Evolutionary conservation across 2,329 filamentous ascomycete species (phyloP).

Genomic region (Domatiomyces catenatus): DNA sequence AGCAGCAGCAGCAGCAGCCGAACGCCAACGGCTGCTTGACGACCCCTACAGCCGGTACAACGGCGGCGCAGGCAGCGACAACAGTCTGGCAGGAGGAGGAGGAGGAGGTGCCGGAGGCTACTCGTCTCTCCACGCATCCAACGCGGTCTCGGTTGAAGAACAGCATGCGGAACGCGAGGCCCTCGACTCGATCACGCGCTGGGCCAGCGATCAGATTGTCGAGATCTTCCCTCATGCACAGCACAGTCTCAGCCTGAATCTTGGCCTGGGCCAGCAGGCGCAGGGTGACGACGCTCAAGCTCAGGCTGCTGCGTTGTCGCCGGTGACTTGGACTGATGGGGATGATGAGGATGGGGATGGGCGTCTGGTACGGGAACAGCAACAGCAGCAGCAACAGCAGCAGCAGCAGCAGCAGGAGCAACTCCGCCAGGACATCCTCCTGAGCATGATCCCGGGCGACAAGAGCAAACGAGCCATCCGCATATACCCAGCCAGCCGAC

Average conservation of each 20-base stretch:
- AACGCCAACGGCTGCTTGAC: slow-evolving; percentile 16
- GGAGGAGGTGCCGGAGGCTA: too few species aligned
- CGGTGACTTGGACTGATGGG: background rate
- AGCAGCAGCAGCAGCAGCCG: slow-evolving; percentile 7
- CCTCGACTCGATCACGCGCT: slow-evolving; percentile 16
- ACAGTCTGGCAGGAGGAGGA: slow-evolving; percentile 9
- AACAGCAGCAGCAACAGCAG: background rate
- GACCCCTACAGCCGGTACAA: slow-evolving; percentile 7
- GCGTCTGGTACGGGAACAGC: too few species aligned
- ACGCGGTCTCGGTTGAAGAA: slow-evolving; percentile 15
- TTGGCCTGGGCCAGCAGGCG: background rate
- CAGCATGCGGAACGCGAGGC: slow-evolving; percentile 16
- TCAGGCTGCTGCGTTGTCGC: too few species aligned
- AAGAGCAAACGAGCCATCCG: slow-evolving; percentile 16
- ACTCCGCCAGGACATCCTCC: slow-evolving; percentile 15
- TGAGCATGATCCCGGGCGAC: slow-evolving; percentile 16
- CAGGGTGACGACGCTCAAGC: too few species aligned
- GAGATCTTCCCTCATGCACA: slow-evolving; percentile 16
- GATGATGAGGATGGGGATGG: background rate
- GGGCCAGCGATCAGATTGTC: slow-evolving; percentile 17
- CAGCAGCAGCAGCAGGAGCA: background rate
- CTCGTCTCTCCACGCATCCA: slow-evolving; percentile 1
- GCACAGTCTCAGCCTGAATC: slow-evolving; percentile 5
- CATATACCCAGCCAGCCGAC: slow-evolving; percentile 16
- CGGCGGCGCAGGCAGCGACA: slow-evolving; percentile 4